phyloP scores from a whole-genome alignment of 306 rosid genomes.

The Cucurbita ficifolia region DNA sequence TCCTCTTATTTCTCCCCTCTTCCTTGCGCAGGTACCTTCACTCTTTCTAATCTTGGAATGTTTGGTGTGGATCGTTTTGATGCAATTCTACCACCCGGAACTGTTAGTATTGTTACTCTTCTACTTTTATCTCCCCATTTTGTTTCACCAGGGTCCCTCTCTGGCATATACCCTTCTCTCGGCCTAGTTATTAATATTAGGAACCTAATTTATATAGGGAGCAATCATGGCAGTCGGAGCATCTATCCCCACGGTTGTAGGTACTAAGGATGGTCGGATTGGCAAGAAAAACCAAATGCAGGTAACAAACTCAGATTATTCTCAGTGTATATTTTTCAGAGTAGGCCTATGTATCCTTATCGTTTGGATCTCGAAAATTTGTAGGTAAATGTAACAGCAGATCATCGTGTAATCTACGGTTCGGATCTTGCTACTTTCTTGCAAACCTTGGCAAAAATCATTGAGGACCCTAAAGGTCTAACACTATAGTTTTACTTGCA shows the following conservation, averaged over 20 bases:
- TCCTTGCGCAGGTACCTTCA: conserved; percentile 60
- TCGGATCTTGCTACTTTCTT: conserved; percentile 86
- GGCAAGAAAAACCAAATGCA: conserved; percentile 91
- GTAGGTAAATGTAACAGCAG: conserved; percentile 96
- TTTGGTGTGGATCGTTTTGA: conserved; percentile 94
- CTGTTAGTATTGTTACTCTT: conserved; percentile 31
- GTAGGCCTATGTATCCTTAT: conserved; percentile 11
- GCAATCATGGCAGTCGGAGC: conserved; percentile 98
- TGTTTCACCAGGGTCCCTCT: no score
- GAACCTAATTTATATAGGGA: conserved; percentile 40
- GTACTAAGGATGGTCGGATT: conserved; percentile 80
- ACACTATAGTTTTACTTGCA: conserved; percentile 45
- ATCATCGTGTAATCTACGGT: conserved; percentile 90
- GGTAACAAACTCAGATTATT: conserved; percentile 25
- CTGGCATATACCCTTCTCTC: not conserved
- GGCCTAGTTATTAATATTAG: not conserved
- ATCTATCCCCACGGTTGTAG: conserved; percentile 69
- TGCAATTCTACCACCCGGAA: conserved; percentile 96
- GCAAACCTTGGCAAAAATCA: conserved; percentile 74
- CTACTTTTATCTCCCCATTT: not conserved
- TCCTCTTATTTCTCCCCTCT: not conserved
- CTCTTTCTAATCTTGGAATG: conserved; percentile 93
- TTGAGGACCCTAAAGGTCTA: conserved; percentile 92
- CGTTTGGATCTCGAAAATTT: conserved; percentile 9
- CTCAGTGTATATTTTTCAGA: not conserved